A percentile compares a stretch with the other conserved stretches of the same genome.
These are phyloP conservation scores for Glaciozyma antarctica DNA, from an alignment of 768 basidiomycete genomes.

Conservation along the genomic window DNA sequence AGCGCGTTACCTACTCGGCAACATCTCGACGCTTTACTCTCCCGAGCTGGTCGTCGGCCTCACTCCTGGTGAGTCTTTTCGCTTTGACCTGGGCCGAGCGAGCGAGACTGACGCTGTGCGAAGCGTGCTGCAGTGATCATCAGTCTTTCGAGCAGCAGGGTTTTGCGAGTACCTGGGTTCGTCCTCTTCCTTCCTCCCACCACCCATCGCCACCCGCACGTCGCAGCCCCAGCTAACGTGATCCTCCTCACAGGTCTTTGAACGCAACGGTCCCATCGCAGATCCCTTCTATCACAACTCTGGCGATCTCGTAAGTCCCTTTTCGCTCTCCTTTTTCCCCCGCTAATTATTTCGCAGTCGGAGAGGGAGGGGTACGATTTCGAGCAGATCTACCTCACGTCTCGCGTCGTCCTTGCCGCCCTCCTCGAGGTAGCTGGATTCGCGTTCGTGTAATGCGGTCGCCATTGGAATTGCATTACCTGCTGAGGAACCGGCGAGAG, in stretches of 20 bases:
- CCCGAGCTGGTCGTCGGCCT: slow-evolving; percentile 36
- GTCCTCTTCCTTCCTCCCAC: background rate
- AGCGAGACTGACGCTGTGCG: background rate
- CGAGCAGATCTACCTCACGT: slow-evolving; percentile 33
- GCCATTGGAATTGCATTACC: too few species aligned
- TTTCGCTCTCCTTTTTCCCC: background rate
- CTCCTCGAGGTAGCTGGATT: slow-evolving; percentile 28
- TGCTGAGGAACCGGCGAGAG: background rate
- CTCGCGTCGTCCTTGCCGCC: slow-evolving; percentile 33
- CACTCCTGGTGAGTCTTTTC: background rate
- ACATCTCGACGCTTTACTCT: slow-evolving; percentile 33
- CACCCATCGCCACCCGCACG: background rate
- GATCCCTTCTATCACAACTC: slow-evolving; percentile 34
- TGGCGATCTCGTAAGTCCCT: slow-evolving; percentile 30
- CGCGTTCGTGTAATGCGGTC: background rate
- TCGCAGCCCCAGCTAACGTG: background rate
- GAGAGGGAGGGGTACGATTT: slow-evolving; percentile 21
- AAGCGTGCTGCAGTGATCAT: slow-evolving; percentile 37
- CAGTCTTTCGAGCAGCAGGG: slow-evolving; percentile 24
- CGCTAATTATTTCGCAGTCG: background rate
- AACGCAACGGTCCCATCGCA: slow-evolving; percentile 35
- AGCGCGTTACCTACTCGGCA: slow-evolving; percentile 26
- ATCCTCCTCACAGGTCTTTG: slow-evolving; percentile 19
- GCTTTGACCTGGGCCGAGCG: background rate
- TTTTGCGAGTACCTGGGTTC: slow-evolving; percentile 28